phyloP scores from a whole-genome alignment of 306 rosid species.

The Canavalia ensiformis region DNA sequence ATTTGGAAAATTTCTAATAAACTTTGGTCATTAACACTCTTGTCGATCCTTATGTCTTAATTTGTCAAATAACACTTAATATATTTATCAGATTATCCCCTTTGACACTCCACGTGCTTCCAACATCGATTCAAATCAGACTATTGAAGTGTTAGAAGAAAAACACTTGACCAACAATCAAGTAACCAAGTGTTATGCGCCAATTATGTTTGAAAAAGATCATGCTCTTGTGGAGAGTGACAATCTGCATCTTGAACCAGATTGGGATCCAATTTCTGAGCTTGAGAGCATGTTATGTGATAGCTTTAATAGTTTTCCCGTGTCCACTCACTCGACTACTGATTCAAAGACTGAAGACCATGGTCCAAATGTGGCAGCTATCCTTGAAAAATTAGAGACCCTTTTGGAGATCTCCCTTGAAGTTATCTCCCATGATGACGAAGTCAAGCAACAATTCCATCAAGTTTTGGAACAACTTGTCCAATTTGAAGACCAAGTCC shows the following conservation, averaged over 20 bases:
- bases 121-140: not conserved
- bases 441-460: constrained; percentile 9
- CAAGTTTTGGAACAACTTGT: not conserved
- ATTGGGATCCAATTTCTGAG: constrained; percentile 15
- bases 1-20: not conserved
- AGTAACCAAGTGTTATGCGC: not conserved
- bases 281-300: constrained; percentile 10
- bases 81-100: not conserved
- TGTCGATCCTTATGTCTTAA: no score
- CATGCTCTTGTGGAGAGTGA: not conserved
- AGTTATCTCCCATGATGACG: not conserved
- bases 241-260: not conserved
- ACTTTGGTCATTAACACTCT: not conserved
- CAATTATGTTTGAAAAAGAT: not conserved
- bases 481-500: not conserved
- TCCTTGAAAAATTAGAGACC: not conserved
- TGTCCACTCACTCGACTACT: not conserved
- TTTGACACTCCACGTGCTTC: not conserved
- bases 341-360: not conserved
- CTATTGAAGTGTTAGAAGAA: not conserved
- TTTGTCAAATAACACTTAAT: no score
- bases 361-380: constrained; percentile 8
- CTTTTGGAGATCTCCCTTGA: constrained; percentile 12
- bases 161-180: not conserved
- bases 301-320: not conserved